phyloP scores from a whole-genome alignment of 495 filamentous ascomycete genomes.

The Thermochaetoides thermophila region DNA sequence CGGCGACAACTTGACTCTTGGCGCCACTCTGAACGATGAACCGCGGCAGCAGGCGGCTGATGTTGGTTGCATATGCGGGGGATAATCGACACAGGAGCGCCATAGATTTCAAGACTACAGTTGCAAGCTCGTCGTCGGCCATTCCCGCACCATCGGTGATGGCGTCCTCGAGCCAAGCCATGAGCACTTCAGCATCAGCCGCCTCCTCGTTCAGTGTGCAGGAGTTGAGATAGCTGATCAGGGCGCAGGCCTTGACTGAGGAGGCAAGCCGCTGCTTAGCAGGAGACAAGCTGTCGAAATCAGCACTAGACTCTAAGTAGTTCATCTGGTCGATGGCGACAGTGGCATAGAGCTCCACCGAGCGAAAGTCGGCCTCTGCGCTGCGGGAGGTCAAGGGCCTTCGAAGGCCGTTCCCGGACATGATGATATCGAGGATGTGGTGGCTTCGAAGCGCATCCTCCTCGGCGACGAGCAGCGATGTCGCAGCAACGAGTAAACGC shows the following conservation, averaged over 20 bases:
- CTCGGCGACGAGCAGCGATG: slow-evolving; percentile 53
- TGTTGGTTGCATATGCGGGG: slow-evolving; percentile 51
- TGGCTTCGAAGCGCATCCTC: slow-evolving; percentile 41
- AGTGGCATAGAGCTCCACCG: slow-evolving; percentile 55
- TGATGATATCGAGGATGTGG: slow-evolving; percentile 64
- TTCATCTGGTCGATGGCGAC: slow-evolving; percentile 69
- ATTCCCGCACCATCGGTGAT: slow-evolving; percentile 68
- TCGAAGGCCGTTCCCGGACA: slow-evolving; percentile 31
- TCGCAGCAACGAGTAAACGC: slow-evolving; percentile 63
- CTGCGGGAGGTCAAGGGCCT: slow-evolving; percentile 23
- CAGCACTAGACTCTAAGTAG: slow-evolving; percentile 73
- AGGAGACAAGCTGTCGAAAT: slow-evolving; percentile 73
- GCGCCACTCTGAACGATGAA: slow-evolving; percentile 73
- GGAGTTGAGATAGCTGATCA: slow-evolving; percentile 79
- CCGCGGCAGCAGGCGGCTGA: slow-evolving; percentile 68
- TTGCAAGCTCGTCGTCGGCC: slow-evolving; percentile 56
- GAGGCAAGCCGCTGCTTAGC: slow-evolving; percentile 81
- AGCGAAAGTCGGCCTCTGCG: slow-evolving; percentile 33
- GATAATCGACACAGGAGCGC: slow-evolving; percentile 64
- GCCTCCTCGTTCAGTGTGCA: slow-evolving; percentile 62
- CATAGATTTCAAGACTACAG: slow-evolving; percentile 63
- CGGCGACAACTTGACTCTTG: slow-evolving; percentile 43
- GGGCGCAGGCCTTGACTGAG: slow-evolving; percentile 63
- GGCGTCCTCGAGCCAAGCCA: slow-evolving; percentile 73
- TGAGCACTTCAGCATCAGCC: slow-evolving; percentile 64